Base-by-base conservation (phyloP, 2,329 filamentous ascomycete genomes). In the Gliomastix tumulicola region DNA sequence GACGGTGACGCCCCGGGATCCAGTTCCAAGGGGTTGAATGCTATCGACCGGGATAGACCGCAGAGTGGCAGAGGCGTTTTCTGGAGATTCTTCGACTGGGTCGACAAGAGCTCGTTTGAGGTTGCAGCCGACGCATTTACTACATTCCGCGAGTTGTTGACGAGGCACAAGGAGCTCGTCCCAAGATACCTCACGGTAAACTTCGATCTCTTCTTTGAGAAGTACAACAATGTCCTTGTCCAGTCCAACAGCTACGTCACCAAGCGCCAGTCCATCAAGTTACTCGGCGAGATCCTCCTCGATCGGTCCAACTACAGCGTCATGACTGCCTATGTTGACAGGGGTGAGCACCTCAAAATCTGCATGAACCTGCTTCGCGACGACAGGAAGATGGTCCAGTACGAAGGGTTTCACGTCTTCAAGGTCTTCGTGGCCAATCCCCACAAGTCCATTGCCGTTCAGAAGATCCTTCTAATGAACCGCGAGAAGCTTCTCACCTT, bases 361-460 rank as follows among this genome's bases (percentile, higher is more conserved):
- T 92, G 89, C 66, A 98, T 98, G 92, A 97, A 94, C 60, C 71
- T 98, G 41, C 69, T 98, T 42, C 82, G 88, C 48, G 92, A 97
- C 59, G 90, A 97, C 60, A 79, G 90, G 49, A 92, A 94, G 62
- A 98, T 98, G 89, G 92, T 98, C 43, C 92, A 97, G 62, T 98
- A 98, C 58, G 92, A 98, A 60, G 92, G 89, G 7, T 98, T 98
- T 59, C 92, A 98, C 57, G 90, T 98, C 30, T 98, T 98, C 74
- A 98, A 98, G 70, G 90, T 98, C 44, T 98, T 98, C 62, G 92
- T 97, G 37, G 92, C 92, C 41, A 98, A 98, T 57, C 92, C 92
- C 7, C 89, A 97, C 68, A 98, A 98, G 66, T 94, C 88, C n/a
- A 72, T 90, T 42, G 87, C 89, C 22, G 92, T 98, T 34, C 88